These are phyloP conservation scores for Naganishia albida DNA, from an alignment of 1,284 basidiomycete species.

Conservation along the genomic window DNA sequence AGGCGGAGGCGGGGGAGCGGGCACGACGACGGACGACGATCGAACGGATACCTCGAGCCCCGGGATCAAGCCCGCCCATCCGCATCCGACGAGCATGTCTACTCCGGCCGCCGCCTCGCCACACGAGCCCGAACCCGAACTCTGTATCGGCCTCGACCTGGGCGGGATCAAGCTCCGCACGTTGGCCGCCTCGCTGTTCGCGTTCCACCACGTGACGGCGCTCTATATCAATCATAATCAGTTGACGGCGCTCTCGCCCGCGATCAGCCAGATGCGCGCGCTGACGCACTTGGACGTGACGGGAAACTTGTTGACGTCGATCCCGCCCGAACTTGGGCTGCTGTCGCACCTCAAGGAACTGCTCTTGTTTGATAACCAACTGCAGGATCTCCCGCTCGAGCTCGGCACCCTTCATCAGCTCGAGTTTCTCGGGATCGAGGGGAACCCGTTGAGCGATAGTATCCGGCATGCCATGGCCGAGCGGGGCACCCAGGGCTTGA, in stretches of 20 bases:
- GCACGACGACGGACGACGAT: conserved; percentile 22
- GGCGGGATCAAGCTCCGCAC: conserved; percentile 93
- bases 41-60: conserved; percentile 27
- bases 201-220: conserved; percentile 88
- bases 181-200: conserved; percentile 79
- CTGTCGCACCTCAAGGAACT: conserved; percentile 86
- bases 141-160: conserved; percentile 94
- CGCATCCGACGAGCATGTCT: conserved; percentile 39
- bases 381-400: conserved; percentile 80
- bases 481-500: conserved; percentile 84
- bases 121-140: conserved; percentile 39
- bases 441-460: conserved; percentile 83
- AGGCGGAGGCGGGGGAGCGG: conserved; percentile 2
- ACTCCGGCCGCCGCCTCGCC: conserved; percentile 36
- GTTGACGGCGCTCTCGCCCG: conserved; percentile 74
- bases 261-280: conserved; percentile 80
- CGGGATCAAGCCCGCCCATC: conserved; percentile 31
- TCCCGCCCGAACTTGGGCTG: conserved; percentile 90
- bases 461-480: conserved; percentile 83
- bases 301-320: conserved; percentile 74
- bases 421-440: conserved; percentile 90
- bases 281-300: conserved; percentile 91
- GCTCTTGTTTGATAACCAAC: conserved; percentile 92
- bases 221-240: conserved; percentile 98
- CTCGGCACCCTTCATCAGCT: conserved; percentile 90